These are phyloP conservation scores for Coemansia sp. DNA, from an alignment of 192 early-diverging fungal species.

Conservation along the genomic window DNA sequence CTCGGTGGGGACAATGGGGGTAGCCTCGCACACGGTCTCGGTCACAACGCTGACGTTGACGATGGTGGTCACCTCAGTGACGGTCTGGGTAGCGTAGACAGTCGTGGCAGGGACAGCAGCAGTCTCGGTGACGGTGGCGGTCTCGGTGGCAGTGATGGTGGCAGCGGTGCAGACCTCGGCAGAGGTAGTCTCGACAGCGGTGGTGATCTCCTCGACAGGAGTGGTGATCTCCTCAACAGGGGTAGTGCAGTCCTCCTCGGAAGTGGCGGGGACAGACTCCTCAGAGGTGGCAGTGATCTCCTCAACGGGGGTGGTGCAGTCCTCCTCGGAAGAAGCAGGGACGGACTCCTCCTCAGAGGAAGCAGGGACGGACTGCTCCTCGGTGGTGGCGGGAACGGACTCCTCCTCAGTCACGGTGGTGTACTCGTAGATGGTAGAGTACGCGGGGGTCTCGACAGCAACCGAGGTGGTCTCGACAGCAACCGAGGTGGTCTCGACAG, in stretches of 20 bases:
- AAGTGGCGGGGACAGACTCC: slow-evolving; percentile 3
- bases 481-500: not conserved
- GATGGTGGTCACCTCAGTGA: slow-evolving; percentile 8
- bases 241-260: slow-evolving; percentile 7
- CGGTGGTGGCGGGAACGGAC: slow-evolving; percentile 10
- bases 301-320: slow-evolving; percentile 1
- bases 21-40: not conserved
- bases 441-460: not conserved
- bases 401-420: not conserved
- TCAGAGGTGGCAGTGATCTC: slow-evolving; percentile 10
- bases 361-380: slow-evolving; percentile 2
- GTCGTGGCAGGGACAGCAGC: slow-evolving; percentile 25
- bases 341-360: slow-evolving; percentile 2
- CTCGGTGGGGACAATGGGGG: not conserved
- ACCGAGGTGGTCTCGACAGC: slow-evolving; percentile 8
- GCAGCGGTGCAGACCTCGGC: slow-evolving; percentile 28
- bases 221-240: slow-evolving; percentile 6
- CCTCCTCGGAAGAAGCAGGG: not conserved
- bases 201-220: slow-evolving; percentile 6
- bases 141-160: slow-evolving; percentile 28
- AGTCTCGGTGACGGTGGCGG: slow-evolving; percentile 24
- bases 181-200: slow-evolving; percentile 3
- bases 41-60: not conserved
- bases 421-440: not conserved
- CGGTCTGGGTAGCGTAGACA: slow-evolving; percentile 13